Evolutionary conservation across 257 asterid species (phyloP), one percentile per base, ranked within the genome.

Genomic region (Rubia yunnanensis): DNA sequence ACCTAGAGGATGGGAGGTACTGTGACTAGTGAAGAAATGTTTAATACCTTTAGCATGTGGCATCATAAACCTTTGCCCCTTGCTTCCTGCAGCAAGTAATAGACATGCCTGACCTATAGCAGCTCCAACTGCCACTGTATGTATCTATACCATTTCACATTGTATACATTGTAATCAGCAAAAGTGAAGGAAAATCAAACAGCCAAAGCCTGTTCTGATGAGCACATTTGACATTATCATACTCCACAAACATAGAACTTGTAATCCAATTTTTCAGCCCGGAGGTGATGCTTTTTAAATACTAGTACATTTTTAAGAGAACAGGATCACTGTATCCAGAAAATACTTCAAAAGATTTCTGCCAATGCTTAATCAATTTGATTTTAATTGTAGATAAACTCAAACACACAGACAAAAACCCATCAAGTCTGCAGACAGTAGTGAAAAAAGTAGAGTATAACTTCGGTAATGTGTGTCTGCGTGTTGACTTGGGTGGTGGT

Each of bases 71-170:
- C 98, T 82, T 72, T 85, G 79, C 70, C 97, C 98, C 71, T 92
- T 89, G 72, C 77, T 73, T 66, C 98, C 98, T 60, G 97, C 91
- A 70, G 97, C 82, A 65, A 92, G 94, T 69, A 92, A 76, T 70
- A 92, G 95, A 77, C 98, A 92, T 26, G 98, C 96, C 36, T 89
- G 97, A 61, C 98, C 98, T 27, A 89, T 81, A 46, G 98, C 97
- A 62, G 89, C 88, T 68, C 96, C 98, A 77, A 89, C 80, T 49
- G 73, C 82, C 55, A 89, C 89, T 18, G 97, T 89, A 73, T 84
- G 96, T 79, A 89, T 87, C 97, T 89, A 88, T 11, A 60, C 39
- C 62, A 71, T 46, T 68, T 78, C 70, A 68, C 76, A 66, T 20
- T 59, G 64, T 32, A 67, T 38, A 18, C 24, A 36, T 49, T 11